Conservation (phyloP, 2,329 filamentous ascomycete genomes). For the Geosmithia putterillii region DNA sequence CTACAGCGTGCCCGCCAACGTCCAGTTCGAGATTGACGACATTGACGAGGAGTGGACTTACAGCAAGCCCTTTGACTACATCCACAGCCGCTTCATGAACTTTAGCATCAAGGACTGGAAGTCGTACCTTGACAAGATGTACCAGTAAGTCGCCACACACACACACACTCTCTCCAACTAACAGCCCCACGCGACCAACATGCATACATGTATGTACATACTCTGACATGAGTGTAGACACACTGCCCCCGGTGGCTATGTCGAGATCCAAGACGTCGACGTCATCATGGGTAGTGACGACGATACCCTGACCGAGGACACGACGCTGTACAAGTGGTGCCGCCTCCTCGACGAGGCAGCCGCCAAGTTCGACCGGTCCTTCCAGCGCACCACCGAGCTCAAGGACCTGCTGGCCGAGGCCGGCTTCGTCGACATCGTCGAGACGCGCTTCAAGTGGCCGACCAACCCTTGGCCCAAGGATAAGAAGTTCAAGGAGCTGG, state of each 20-base stretch:
- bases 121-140: constrained; percentile 9
- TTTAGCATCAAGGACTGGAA: constrained; percentile 8
- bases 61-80: constrained; percentile 10
- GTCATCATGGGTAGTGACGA: constrained; percentile 6
- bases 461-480: constrained; percentile 37
- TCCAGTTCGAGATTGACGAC: constrained; percentile 11
- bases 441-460: constrained; percentile 33
- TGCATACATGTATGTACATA: too few species aligned
- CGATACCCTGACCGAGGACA: constrained; percentile 7
- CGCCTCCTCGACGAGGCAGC: constrained; percentile 14
- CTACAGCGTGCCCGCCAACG: constrained; percentile 11
- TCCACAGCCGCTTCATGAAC: constrained; percentile 10
- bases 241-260: constrained; percentile 9
- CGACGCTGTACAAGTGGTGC: constrained; percentile 12
- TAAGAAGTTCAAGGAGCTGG: constrained; percentile 35
- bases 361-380: constrained; percentile 12
- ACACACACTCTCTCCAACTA: background rate
- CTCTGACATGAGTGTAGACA: background rate
- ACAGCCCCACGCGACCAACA: accelerated
- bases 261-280: constrained; percentile 10
- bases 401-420: constrained; percentile 25
- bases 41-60: constrained; percentile 11
- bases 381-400: constrained; percentile 9
- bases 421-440: constrained; percentile 36
- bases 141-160: constrained; percentile 5